Conservation (phyloP, 2,329 filamentous ascomycete species). For the Epichloe typhina region DNA sequence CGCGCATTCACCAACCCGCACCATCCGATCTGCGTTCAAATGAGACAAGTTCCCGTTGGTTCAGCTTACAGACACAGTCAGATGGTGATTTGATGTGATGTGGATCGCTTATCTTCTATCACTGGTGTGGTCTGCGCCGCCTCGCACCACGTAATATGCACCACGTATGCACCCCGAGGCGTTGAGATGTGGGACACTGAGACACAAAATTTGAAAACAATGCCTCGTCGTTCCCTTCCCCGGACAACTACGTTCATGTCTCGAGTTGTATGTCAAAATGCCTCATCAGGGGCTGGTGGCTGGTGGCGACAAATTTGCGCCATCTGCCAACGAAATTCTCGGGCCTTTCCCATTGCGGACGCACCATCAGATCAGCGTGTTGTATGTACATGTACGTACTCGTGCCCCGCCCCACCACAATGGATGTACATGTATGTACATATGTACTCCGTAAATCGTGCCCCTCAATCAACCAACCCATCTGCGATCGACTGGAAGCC, state of each 20-base stretch:
- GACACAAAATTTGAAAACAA: background rate
- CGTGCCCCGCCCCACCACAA: too few relatives aligned
- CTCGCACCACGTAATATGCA: background rate
- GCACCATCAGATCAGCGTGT: background rate
- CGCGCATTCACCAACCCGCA: too few relatives aligned
- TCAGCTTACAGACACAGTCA: background rate
- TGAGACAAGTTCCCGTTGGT: background rate
- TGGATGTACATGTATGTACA: too few relatives aligned
- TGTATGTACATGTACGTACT: too few relatives aligned
- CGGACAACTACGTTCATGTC: too few relatives aligned
- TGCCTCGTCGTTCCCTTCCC: background rate
- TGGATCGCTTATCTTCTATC: background rate
- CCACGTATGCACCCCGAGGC: background rate
- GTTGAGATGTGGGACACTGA: background rate
- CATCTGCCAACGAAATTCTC: background rate
- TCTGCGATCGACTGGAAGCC: background rate
- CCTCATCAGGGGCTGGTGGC: background rate
- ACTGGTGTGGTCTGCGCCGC: background rate
- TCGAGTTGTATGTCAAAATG: background rate
- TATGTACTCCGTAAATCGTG: background rate
- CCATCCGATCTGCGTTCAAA: too few relatives aligned
- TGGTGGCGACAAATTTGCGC: background rate
- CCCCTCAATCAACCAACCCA: background rate
- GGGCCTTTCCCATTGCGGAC: background rate
- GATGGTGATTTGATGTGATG: too few relatives aligned